phyloP scores from a whole-genome alignment of 2,329 filamentous ascomycete species.

The Graphium sp. region DNA sequence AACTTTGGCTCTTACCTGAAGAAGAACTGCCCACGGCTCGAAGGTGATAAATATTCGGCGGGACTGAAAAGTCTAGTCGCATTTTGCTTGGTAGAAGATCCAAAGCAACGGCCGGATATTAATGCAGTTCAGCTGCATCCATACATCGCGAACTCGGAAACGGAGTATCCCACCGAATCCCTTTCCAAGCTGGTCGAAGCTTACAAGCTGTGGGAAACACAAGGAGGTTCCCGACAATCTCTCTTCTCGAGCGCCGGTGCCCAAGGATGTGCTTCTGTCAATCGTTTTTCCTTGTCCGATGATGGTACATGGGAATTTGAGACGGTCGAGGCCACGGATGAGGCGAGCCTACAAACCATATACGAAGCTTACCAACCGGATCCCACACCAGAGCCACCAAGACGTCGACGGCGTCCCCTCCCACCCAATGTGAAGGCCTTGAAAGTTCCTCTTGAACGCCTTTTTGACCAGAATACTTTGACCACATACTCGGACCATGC shows the following conservation, averaged over 20 bases:
- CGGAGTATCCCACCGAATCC: conserved; percentile 44
- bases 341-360: conserved; percentile 39
- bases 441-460: conserved; percentile 42
- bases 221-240: conserved; percentile 54
- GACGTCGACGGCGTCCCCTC: conserved; percentile 1
- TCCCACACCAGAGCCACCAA: conserved; percentile 37
- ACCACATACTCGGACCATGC: conserved; percentile 49
- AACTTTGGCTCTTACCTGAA: conserved; percentile 24
- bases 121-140: conserved; percentile 52
- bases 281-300: too few relatives aligned
- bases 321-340: conserved; percentile 46
- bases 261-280: conserved; percentile 27
- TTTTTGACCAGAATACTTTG: conserved; percentile 50
- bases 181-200: conserved; percentile 51
- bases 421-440: conserved; percentile 11
- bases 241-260: conserved; percentile 39
- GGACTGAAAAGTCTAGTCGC: conserved; percentile 53
- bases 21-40: conserved; percentile 47
- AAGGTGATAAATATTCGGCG: conserved; percentile 54
- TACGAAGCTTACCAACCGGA: conserved; percentile 42
- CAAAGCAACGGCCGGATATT: conserved; percentile 50
- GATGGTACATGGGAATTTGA: conserved; percentile 53
- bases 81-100: conserved; percentile 56
- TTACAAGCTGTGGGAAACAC: conserved; percentile 60
- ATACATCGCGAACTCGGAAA: conserved; percentile 47